phyloP scores from a whole-genome alignment of 2,329 filamentous ascomycete species.

The Trichoderma guizhouense region DNA sequence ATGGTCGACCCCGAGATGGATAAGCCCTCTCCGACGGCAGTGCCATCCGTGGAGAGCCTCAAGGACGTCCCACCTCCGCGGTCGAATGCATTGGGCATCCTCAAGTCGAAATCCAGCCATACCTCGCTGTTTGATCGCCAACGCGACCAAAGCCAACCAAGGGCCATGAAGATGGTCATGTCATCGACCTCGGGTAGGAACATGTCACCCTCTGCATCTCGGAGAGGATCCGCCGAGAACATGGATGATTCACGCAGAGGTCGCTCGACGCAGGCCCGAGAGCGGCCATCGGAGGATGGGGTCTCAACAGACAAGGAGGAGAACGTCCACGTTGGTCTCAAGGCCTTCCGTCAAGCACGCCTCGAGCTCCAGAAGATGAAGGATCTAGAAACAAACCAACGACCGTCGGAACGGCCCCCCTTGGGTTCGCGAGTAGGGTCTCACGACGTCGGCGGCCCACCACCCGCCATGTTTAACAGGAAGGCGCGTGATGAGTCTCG shows the following conservation, averaged over 20 bases:
- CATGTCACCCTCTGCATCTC: slow-evolving; percentile 35
- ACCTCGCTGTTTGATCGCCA: slow-evolving; percentile 58
- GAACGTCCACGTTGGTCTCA: slow-evolving; percentile 48
- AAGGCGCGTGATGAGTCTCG: slow-evolving; percentile 43
- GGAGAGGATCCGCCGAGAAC: slow-evolving; percentile 30
- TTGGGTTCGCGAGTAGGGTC: slow-evolving; percentile 37
- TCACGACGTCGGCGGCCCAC: slow-evolving; percentile 42
- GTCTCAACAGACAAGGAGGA: slow-evolving; percentile 37
- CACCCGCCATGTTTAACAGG: slow-evolving; percentile 45
- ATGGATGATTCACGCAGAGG: slow-evolving; percentile 2
- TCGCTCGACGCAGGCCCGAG: slow-evolving; percentile 18
- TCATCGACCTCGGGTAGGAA: slow-evolving; percentile 45
- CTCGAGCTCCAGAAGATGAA: slow-evolving; percentile 55
- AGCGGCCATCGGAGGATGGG: slow-evolving; percentile 24
- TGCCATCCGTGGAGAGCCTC: slow-evolving; percentile 36
- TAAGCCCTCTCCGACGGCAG: slow-evolving; percentile 25
- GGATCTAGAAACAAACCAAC: slow-evolving; percentile 48
- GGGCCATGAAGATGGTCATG: slow-evolving; percentile 60
- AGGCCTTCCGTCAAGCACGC: slow-evolving; percentile 55
- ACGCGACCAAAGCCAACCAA: slow-evolving; percentile 43
- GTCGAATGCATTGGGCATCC: slow-evolving; percentile 59
- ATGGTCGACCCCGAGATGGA: slow-evolving; percentile 62
- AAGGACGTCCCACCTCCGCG: slow-evolving; percentile 34
- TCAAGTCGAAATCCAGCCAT: slow-evolving; percentile 64
- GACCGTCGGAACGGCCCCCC: slow-evolving; percentile 25